Conservation (phyloP, 108 stramenopile genomes). For the Cylindrotheca closterium region DNA sequence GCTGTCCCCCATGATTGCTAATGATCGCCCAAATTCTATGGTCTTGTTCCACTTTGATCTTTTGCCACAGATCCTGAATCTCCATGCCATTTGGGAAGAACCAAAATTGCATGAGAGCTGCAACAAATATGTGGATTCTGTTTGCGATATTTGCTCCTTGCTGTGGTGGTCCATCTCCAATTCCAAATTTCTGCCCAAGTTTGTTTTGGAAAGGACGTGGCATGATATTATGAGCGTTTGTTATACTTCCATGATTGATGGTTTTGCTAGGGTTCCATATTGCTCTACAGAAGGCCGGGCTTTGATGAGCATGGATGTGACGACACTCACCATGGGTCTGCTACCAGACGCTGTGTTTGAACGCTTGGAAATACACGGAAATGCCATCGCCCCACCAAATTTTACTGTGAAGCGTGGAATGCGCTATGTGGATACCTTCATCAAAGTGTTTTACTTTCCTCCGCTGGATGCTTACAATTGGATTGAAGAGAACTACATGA, state of each 20-base stretch:
- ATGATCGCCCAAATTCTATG: too few relatives aligned
- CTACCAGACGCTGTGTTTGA: constrained; percentile 36
- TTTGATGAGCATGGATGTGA: constrained; percentile 94
- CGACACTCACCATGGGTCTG: constrained; percentile 63
- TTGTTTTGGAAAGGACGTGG: constrained; percentile 50
- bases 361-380: constrained; percentile 37
- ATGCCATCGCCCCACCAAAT: constrained; percentile 28
- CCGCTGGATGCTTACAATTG: constrained; percentile 47
- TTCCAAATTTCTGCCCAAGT: constrained; percentile 22
- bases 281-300: constrained; percentile 93
- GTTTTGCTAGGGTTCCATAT: constrained; percentile 71
- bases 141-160: constrained; percentile 59
- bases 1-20: too few relatives aligned
- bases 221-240: constrained; percentile 52
- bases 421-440: constrained; percentile 84
- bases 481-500: constrained; percentile 23
- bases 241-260: constrained; percentile 73
- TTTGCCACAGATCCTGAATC: constrained; percentile 48
- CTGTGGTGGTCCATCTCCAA: constrained; percentile 35
- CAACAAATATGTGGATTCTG: constrained; percentile 78
- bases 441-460: constrained; percentile 90
- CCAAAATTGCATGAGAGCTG: constrained; percentile 64
- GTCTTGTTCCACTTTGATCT: too few relatives aligned
- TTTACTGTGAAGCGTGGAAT: constrained; percentile 31
- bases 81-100: constrained; percentile 67